Evolutionary conservation across 202 grass and related monocot genomes (phyloP), one percentile per base, ranked within the genome.

Genomic region (Miscanthus sacchariflorus): DNA sequence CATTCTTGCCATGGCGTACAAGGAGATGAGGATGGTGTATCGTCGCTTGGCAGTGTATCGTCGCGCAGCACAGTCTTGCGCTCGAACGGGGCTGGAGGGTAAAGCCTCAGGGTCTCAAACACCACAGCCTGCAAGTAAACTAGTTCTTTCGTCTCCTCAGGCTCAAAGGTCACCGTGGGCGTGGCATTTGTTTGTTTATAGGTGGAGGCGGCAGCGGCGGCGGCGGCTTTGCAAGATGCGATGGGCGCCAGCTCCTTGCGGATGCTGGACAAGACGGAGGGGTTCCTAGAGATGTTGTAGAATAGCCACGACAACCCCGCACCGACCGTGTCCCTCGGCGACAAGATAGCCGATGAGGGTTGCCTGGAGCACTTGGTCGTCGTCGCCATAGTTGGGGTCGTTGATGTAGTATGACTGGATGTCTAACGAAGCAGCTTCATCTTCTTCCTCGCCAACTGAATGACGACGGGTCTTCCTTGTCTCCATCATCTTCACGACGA

Each of bases 1-100:
- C 88, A 91, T 87, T 78, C 93, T 81, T 7, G 76, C 93, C 83
- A 95, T 93, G 50, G 72, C 64, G 70, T 91, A 93, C 43, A 58
- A 14, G 5, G 84, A 45, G 8, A 89, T 5, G 17, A 89, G 39
- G 13, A 74, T 33, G 9, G 68, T 81, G 2, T 54, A 42, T 80
- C 28, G 21, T 85, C 85, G 30, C 90, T 91, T 2, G 90, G 90
- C 4, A 91, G 70, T 12, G 64, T 12, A 43, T 85, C 81, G 1
- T 59, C 7, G 17, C 8, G 23, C 13, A 68, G 13, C 28, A 18
- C 66, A 0, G 28, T 7, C 66, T 18, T 68, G 5, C 28, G 66
- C 28, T 68, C 66, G 27, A 35, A 6, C 13, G 28, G 66, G 0
- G 0, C 28, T 0, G 13, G 27, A 7, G 28, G 27, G 66, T 35